phyloP scores from a whole-genome alignment of 139 green algal genomes.

The Microglena sp. region DNA sequence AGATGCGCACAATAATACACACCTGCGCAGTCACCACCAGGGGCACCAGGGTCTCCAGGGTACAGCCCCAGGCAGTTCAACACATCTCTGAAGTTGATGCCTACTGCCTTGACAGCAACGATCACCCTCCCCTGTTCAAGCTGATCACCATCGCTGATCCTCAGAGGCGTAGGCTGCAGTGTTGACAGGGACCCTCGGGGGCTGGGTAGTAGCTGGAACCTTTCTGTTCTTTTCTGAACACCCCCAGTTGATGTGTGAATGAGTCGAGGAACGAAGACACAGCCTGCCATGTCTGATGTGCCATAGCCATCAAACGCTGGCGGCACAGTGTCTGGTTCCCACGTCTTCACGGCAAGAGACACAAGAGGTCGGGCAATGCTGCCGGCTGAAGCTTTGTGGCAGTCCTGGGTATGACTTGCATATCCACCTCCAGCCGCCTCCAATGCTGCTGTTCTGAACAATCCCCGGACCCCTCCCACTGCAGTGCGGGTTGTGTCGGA shows the following conservation, averaged over 20 bases:
- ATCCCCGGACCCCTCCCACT: no score
- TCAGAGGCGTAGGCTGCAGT: slow-evolving; percentile 28
- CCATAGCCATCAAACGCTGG: slow-evolving; percentile 10
- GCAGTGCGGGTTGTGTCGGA: no score
- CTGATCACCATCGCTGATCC: neutral
- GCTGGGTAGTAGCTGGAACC: slow-evolving; percentile 27
- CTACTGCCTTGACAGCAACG: slow-evolving; percentile 45
- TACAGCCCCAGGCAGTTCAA: slow-evolving; percentile 61
- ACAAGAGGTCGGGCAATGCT: neutral
- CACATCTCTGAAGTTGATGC: slow-evolving; percentile 68
- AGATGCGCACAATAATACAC: no score
- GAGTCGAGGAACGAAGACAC: slow-evolving; percentile 11
- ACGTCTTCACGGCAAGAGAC: neutral
- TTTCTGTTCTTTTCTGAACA: no score
- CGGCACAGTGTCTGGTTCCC: neutral
- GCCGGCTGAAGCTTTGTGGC: neutral
- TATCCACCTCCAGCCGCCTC: neutral
- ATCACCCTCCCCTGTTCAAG: slow-evolving; percentile 17
- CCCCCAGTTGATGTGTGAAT: slow-evolving; percentile 4
- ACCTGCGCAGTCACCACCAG: slow-evolving; percentile 54
- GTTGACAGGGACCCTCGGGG: slow-evolving; percentile 37
- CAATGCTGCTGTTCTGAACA: no score
- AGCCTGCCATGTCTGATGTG: neutral
- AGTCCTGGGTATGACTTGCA: neutral
- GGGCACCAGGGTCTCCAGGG: slow-evolving; percentile 41